A percentile compares a stretch with the other conserved stretches of the same genome.
These are phyloP conservation scores for Acanthamoeba sp. DNA, from an alignment of 208 protist species.

Conservation along the genomic window DNA sequence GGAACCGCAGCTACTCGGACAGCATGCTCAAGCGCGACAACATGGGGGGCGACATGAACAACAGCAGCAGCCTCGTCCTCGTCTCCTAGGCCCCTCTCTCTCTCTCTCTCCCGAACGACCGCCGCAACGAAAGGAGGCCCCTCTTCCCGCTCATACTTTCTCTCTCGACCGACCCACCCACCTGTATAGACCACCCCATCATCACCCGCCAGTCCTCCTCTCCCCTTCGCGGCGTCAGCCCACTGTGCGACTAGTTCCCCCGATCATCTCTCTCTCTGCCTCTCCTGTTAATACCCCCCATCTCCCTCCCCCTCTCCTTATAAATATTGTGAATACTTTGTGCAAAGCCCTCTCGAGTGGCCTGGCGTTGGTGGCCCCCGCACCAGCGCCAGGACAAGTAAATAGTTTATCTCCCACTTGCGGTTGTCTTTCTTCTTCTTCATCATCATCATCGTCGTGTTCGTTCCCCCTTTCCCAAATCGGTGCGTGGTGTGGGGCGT, in stretches of 20 bases:
- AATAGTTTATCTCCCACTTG: no score
- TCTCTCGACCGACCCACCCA: not conserved
- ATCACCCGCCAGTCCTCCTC: not conserved
- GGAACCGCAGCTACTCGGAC: constrained; percentile 35
- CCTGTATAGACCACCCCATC: not conserved
- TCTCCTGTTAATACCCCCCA: not conserved
- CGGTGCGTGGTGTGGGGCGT: not conserved
- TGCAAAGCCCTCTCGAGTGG: not conserved
- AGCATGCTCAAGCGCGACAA: constrained; percentile 16
- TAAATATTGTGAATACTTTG: constrained; percentile 38
- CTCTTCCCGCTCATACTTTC: no score
- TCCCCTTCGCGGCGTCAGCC: not conserved
- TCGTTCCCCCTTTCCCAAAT: no score
- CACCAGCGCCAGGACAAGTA: no score
- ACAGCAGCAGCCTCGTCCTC: not conserved
- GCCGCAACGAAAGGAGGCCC: no score
- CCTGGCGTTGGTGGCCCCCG: no score
- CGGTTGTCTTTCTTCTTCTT: no score
- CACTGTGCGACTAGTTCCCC: not conserved
- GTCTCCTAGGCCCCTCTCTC: not conserved
- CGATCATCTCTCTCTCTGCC: not conserved
- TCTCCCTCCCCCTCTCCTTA: not conserved
- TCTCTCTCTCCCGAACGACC: no score
- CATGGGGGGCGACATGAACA: not conserved
- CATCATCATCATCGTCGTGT: no score